These are phyloP conservation scores for Spizellomyces sp. DNA, from an alignment of 192 early-diverging fungal genomes.

Conservation along the genomic window DNA sequence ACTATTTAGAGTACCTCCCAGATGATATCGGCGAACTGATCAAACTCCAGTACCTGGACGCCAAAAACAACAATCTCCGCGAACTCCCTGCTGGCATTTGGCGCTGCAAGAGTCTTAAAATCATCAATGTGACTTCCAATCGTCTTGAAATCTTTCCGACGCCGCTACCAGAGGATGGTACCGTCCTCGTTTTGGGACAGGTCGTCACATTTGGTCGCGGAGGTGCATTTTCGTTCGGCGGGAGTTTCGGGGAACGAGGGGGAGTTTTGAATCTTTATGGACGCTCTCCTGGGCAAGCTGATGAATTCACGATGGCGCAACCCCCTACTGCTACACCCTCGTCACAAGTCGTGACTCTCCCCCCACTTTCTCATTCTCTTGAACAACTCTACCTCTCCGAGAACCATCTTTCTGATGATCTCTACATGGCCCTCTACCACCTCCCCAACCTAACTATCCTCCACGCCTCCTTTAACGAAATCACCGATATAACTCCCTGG, in stretches of 20 bases:
- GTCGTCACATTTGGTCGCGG: slow-evolving; percentile 3
- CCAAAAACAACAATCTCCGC: slow-evolving; percentile 76
- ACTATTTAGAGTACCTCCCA: slow-evolving; percentile 54
- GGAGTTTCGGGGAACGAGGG: not conserved
- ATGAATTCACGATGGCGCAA: slow-evolving; percentile 13
- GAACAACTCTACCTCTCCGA: slow-evolving; percentile 74
- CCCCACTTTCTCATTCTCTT: slow-evolving; percentile 61
- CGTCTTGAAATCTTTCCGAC: slow-evolving; percentile 79
- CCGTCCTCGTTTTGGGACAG: slow-evolving; percentile 5
- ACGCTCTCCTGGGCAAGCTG: not conserved
- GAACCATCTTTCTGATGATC: slow-evolving; percentile 80
- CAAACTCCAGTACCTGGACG: slow-evolving; percentile 70
- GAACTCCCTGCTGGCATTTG: slow-evolving; percentile 46
- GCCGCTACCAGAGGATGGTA: slow-evolving; percentile 48
- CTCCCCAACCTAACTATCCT: slow-evolving; percentile 76
- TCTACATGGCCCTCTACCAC: slow-evolving; percentile 72
- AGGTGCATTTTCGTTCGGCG: not conserved
- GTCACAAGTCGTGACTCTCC: slow-evolving; percentile 25
- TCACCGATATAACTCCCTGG: slow-evolving; percentile 80
- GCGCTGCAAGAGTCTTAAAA: slow-evolving; percentile 61
- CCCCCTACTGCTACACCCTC: not conserved
- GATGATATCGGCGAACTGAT: slow-evolving; percentile 57
- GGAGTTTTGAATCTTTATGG: not conserved
- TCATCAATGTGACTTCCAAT: slow-evolving; percentile 83
- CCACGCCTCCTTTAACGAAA: slow-evolving; percentile 80